A percentile compares a stretch with the other conserved stretches of the same genome.
These are phyloP conservation scores for Spizellomyces punctatus DNA, from an alignment of 192 early-diverging fungal species.

Conservation along the genomic window DNA sequence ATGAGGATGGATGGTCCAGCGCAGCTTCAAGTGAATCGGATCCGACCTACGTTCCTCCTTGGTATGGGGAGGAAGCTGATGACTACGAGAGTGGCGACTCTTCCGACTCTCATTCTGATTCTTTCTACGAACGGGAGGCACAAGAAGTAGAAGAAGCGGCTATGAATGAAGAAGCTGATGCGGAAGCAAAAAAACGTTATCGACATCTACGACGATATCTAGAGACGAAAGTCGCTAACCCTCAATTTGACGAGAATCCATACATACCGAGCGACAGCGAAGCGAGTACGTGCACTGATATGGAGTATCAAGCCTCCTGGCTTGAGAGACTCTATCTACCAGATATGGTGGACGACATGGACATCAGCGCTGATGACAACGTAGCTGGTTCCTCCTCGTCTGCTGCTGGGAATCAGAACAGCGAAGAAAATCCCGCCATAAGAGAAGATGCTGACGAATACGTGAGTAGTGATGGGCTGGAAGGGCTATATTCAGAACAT, in stretches of 20 bases:
- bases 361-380: too few species aligned
- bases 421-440: too few species aligned
- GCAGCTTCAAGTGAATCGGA: constrained; percentile 1
- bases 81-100: constrained; percentile 1
- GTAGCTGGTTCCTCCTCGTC: too few species aligned
- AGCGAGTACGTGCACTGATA: constrained; percentile 2
- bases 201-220: background rate
- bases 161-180: constrained; percentile 1
- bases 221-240: background rate
- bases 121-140: constrained; percentile 4
- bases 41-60: constrained; percentile 1
- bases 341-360: too few species aligned
- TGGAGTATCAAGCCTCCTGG: background rate
- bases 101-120: constrained; percentile 4
- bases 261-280: background rate
- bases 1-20: background rate
- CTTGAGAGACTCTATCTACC: too few species aligned
- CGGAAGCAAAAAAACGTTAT: background rate
- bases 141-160: constrained; percentile 1
- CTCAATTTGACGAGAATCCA: background rate
- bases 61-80: background rate
- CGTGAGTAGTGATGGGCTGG: constrained; percentile 1
- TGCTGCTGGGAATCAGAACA: too few species aligned
- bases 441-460: constrained; percentile 6
- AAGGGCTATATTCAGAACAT: constrained; percentile 5